phyloP scores from a whole-genome alignment of 2,329 filamentous ascomycete genomes.

The Apiospora saccharicola region DNA sequence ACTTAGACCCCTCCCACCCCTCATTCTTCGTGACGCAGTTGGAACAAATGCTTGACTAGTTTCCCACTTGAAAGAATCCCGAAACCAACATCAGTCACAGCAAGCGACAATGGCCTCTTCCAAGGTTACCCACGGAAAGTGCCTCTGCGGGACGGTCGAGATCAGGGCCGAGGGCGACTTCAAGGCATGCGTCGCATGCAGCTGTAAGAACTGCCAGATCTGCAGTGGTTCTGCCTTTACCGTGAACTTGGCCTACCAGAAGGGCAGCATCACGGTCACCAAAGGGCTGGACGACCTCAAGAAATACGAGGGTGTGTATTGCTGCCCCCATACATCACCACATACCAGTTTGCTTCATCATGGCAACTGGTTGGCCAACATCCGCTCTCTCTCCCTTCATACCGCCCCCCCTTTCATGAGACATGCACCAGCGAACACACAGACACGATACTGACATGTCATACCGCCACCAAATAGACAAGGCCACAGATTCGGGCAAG shows the following conservation, averaged over 20 bases:
- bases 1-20: background rate
- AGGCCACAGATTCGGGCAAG: slow-evolving; percentile 26
- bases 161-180: slow-evolving; percentile 24
- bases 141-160: slow-evolving; percentile 26
- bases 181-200: slow-evolving; percentile 25
- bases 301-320: slow-evolving; percentile 24
- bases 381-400: background rate
- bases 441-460: background rate
- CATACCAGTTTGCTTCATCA: no score
- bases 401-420: background rate
- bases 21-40: background rate
- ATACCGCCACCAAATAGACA: slow-evolving; percentile 14
- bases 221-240: slow-evolving; percentile 24
- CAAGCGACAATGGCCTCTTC: slow-evolving; percentile 5
- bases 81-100: background rate
- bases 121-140: slow-evolving; percentile 22
- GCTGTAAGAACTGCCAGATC: slow-evolving; percentile 27
- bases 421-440: background rate
- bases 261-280: slow-evolving; percentile 24
- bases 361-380: background rate
- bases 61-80: background rate
- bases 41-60: background rate
- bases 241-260: slow-evolving; percentile 27
- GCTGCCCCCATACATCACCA: background rate
- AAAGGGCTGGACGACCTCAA: slow-evolving; percentile 25